A percentile compares a stretch with the other conserved stretches of the same genome.
phyloP scores from a whole-genome alignment of 164 flowering plant species.

The Magnolia kwangsiensis region DNA sequence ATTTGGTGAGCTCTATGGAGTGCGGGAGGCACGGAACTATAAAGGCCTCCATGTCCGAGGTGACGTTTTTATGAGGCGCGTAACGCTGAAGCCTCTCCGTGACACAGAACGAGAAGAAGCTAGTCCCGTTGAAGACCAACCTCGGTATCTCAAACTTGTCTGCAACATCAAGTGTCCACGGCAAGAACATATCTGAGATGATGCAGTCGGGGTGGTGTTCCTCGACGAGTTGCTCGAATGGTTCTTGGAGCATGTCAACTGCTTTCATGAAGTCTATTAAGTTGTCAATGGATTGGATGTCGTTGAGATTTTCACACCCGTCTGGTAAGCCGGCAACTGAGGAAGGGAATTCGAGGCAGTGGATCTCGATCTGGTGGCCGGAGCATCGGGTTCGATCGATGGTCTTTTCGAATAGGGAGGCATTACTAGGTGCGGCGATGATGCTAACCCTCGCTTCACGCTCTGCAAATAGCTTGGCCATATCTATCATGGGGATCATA shows the following conservation, averaged over 20 bases:
- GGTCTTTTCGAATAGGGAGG: neutral
- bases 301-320: neutral
- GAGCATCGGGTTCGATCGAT: slow-evolving; percentile 1
- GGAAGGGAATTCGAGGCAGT: neutral
- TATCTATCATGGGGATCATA: slow-evolving; percentile 14
- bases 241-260: slow-evolving; percentile 8
- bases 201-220: slow-evolving; percentile 35
- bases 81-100: slow-evolving; percentile 12
- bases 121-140: slow-evolving; percentile 28
- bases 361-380: neutral
- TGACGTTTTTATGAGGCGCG: slow-evolving; percentile 25
- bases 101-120: slow-evolving; percentile 27
- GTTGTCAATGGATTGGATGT: no score
- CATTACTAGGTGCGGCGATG: slow-evolving; percentile 7
- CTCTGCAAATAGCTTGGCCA: slow-evolving; percentile 14
- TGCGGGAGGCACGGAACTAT: slow-evolving; percentile 37
- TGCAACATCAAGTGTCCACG: slow-evolving; percentile 35
- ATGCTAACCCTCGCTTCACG: slow-evolving; percentile 3
- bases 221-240: slow-evolving; percentile 18
- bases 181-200: slow-evolving; percentile 33
- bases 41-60: slow-evolving; percentile 33
- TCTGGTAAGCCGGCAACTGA: neutral
- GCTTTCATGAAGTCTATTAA: neutral
- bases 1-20: slow-evolving; percentile 23
- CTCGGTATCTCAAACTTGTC: slow-evolving; percentile 23